Base-by-base conservation (phyloP, 306 rosid genomes). In the Acacia confusa region DNA sequence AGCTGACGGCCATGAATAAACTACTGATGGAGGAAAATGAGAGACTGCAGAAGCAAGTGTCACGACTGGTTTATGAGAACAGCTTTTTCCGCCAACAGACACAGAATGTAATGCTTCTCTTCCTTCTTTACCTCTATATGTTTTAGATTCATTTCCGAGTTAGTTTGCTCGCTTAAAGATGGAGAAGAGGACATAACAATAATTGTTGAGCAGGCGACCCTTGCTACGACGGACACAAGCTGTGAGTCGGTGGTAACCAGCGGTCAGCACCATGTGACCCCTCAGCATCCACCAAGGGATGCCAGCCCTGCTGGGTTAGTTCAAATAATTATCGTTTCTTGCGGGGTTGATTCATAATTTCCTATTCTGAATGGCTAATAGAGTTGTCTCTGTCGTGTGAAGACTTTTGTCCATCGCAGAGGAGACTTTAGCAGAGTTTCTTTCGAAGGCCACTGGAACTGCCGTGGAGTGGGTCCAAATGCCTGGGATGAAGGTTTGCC, bases 381-480 rank as follows among this genome's bases (percentile, higher is more conserved):
- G 77, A 78, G 78, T 72, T 81, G 76, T 79, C 75, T 84, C 68
- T 84, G 38, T 28, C 77, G 79, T 82, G 73, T 71, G 70, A 68
- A 95, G 99, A 89, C 99, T 95, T 86, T 80, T 95, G 98, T 95
- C 99, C 91, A 95, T 95, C 75, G 99, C 99, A 83, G 97, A 95
- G 89, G 99, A 95, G 87, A 95, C 99, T 87, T 93, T 95, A 93
- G 88, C 99, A 92, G 99, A 95, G 97, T 95, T 95, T 95, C 95
- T 95, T 71, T 95, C 99, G 55, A 95, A 95, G 97, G 99, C 99
- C 65, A 95, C 99, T 82, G 99, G 99, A 87, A 95, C 99, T 86
- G 99, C 99, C 81, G 98, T 95, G 75, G 99, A 95, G 97, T 95
- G 99, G 99, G 97, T 95, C 97, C 99, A 95, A 89, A 85, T 95